Evolutionary conservation across 228 moss, liverwort and hornwort genomes (phyloP), one percentile per base, ranked within the genome.

Genomic region (Sphagnum fallax): DNA sequence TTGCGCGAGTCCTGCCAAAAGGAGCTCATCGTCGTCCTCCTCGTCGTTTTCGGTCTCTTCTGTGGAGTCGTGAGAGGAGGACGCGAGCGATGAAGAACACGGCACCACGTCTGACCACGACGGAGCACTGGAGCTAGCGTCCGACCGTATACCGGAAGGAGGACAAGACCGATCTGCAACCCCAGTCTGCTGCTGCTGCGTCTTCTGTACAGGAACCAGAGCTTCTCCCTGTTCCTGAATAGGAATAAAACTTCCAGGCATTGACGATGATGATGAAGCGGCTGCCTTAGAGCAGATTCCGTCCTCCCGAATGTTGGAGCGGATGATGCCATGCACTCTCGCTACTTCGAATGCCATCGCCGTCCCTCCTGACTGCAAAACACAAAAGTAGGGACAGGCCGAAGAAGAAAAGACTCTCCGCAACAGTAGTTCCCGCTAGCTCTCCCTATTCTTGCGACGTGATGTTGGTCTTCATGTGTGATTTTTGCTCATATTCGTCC

Each of bases 1-100:
- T 49, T 92, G 89, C 4, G 95, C 95, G 53, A 95, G 67, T 50
- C 87, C 87, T 11, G 90, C 90, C 0, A 95, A 88, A 5, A 84
- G 81, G 14, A 90, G 90, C 0, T 90, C 90, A 1, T 95, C 92
- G 32, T 92, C 95, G 6, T 95, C 32, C 32, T 32, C 32, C 32
- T 32, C 32, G 32, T 32, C 32, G 7, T 89, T 91, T 60, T 91
- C 91, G 0, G 91, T 86, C 2, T 32, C 32, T 68, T 88, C 91
- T 0, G 91, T 82, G 8, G 78, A 78, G 32, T 32, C 32, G 68
- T 79, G 77, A 5, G 91, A 81, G 0, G 91, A 88, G 0, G 80
- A 78, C 10, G 78, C 88, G 32, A 32, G 32, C 32, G 32, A 32
- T 32, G 32, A 32, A 32, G 32, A 32, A 32, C 32, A 32, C 32